Evolutionary conservation across 2,329 filamentous ascomycete genomes (phyloP).

Genomic region (Colletotrichum destructivum): DNA sequence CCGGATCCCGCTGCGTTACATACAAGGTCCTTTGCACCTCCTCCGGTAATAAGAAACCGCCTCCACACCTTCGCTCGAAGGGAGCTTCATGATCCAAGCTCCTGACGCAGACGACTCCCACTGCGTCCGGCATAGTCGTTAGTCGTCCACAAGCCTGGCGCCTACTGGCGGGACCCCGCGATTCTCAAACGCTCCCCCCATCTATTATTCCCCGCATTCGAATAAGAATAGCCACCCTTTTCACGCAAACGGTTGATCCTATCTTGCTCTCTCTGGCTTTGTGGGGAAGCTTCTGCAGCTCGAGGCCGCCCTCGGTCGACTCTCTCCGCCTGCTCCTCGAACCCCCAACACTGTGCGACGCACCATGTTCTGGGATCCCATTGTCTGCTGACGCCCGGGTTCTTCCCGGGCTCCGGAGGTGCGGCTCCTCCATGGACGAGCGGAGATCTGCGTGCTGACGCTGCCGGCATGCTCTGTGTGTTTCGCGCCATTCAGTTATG

Average conservation of each 20-base stretch:
- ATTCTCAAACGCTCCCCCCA: conserved; percentile 34
- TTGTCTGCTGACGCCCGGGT: conserved; percentile 22
- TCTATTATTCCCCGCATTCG: conserved; percentile 27
- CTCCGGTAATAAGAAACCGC: conserved; percentile 16
- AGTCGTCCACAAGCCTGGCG: conserved; percentile 18
- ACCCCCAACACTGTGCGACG: conserved; percentile 10
- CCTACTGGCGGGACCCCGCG: conserved; percentile 33
- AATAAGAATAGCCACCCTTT: conserved; percentile 28
- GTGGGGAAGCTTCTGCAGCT: conserved; percentile 33
- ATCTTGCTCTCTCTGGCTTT: conserved; percentile 12
- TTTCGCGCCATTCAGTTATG: conserved; percentile 8
- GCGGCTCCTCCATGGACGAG: conserved; percentile 38
- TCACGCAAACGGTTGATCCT: conserved; percentile 26
- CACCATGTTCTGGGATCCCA: conserved; percentile 4
- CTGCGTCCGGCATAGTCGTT: conserved; percentile 12
- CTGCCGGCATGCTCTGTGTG: conserved; percentile 1
- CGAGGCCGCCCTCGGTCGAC: conserved; percentile 18
- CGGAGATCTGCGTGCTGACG: conserved; percentile 20
- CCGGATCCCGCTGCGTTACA: conserved; percentile 1
- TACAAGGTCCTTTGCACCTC: conserved; percentile 1
- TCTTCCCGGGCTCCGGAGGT: conserved; percentile 24
- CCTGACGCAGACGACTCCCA: conserved; percentile 27
- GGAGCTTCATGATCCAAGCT: conserved; percentile 31
- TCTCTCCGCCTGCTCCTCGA: neutral
- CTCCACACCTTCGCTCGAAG: conserved; percentile 42